Evolutionary conservation across 2,329 filamentous ascomycete species (phyloP).

Genomic region (Chaetoscypha palmicola): DNA sequence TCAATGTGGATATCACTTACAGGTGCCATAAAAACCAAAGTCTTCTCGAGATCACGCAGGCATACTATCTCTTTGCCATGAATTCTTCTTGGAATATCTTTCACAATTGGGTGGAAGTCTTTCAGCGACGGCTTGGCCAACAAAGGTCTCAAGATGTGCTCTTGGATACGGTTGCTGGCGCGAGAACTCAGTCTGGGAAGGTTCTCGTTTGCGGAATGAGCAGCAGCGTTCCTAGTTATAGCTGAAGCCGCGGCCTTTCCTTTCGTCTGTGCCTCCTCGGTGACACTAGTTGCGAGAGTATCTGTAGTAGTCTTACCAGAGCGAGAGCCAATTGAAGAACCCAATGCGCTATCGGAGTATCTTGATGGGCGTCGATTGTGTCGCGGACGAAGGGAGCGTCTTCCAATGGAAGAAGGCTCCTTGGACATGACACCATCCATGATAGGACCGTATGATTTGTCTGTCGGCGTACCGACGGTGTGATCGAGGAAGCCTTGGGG

Average conservation of each 20-base stretch:
- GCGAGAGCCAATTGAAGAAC: constrained; percentile 67
- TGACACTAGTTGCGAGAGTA: constrained; percentile 34
- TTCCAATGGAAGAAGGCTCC: constrained; percentile 36
- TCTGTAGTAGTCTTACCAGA: constrained; percentile 42
- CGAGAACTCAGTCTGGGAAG: constrained; percentile 58
- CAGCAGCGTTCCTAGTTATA: constrained; percentile 53
- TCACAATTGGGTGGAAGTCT: constrained; percentile 72
- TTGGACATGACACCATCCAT: constrained; percentile 38
- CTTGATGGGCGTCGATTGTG: constrained; percentile 47
- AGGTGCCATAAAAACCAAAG: constrained; percentile 80
- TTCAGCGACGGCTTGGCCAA: constrained; percentile 66
- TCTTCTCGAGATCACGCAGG: constrained; percentile 91
- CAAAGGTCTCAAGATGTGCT: constrained; percentile 72
- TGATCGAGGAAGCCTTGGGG: constrained; percentile 53
- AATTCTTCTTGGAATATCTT: constrained; percentile 73
- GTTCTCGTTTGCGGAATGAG: constrained; percentile 40
- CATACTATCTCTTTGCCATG: constrained; percentile 80
- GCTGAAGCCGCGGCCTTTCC: constrained; percentile 43
- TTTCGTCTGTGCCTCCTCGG: constrained; percentile 35
- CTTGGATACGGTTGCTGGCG: constrained; percentile 71
- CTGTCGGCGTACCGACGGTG: constrained; percentile 42
- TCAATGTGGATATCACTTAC: constrained; percentile 65
- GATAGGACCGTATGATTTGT: constrained; percentile 25
- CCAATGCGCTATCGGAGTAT: constrained; percentile 81
- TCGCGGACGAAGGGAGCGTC: constrained; percentile 48